Conservation (phyloP, 352 stramenopile species). For the Phytophthora kernoviae region DNA sequence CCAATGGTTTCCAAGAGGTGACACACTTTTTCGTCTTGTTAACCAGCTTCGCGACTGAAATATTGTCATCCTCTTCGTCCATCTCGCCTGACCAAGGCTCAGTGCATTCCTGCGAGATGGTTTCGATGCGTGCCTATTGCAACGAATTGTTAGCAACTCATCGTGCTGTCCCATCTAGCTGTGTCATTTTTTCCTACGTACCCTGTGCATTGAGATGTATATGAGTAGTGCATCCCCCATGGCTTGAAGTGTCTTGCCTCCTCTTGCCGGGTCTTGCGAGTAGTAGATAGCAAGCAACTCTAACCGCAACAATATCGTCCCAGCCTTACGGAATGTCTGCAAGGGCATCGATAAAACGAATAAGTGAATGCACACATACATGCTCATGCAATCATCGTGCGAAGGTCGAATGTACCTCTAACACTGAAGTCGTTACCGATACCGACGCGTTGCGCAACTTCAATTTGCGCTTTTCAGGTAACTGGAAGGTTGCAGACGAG, state of each 20-base stretch:
- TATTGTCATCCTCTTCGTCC: conserved; percentile 14
- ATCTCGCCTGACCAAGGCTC: conserved; percentile 6
- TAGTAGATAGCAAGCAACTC: conserved; percentile 70
- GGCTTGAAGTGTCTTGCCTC: conserved; percentile 68
- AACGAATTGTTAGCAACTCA: conserved; percentile 12
- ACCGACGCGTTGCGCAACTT: conserved; percentile 49
- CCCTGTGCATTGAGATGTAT: conserved; percentile 60
- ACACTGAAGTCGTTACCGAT: conserved; percentile 41
- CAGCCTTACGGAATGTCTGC: conserved; percentile 56
- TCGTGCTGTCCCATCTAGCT: not conserved
- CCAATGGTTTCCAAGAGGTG: conserved; percentile 36
- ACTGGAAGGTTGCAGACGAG: conserved; percentile 40
- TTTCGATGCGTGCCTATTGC: conserved; percentile 23
- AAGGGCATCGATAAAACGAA: not conserved
- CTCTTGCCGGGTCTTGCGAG: conserved; percentile 58
- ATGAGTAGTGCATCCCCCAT: conserved; percentile 55
- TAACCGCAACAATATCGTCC: conserved; percentile 61
- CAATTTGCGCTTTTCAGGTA: conserved; percentile 48
- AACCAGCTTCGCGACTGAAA: conserved; percentile 40
- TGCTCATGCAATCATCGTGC: too few relatives aligned
- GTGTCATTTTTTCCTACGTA: conserved; percentile 17
- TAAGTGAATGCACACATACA: not conserved
- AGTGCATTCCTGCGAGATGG: conserved; percentile 22
- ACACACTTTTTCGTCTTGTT: conserved; percentile 40
- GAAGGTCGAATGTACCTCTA: conserved; percentile 52